Conservation (phyloP, 2,329 filamentous ascomycete species). For the Aspergillus hiratsukae region DNA sequence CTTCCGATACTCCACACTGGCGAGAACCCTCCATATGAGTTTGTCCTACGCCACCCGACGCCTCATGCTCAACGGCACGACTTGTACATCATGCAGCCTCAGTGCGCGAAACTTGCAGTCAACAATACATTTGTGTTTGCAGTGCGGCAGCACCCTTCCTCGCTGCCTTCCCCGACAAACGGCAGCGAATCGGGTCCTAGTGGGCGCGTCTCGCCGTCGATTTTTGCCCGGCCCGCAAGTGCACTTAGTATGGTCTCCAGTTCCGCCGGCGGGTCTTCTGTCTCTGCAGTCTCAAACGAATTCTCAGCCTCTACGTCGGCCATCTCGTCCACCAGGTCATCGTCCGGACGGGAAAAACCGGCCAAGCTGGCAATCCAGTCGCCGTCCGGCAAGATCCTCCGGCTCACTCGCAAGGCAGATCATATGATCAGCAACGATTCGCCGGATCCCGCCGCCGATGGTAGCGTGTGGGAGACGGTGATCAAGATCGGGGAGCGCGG, state of each 20-base stretch:
- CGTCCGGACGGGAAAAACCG: slow-evolving; percentile 60
- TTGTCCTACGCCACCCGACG: slow-evolving; percentile 87
- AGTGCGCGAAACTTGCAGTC: slow-evolving; percentile 79
- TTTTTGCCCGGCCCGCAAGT: slow-evolving; percentile 52
- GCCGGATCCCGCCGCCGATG: slow-evolving; percentile 42
- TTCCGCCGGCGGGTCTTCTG: slow-evolving; percentile 49
- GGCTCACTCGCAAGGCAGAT: slow-evolving; percentile 51
- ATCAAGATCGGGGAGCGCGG: slow-evolving; percentile 64
- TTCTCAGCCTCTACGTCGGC: slow-evolving; percentile 47
- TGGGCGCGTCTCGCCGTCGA: slow-evolving; percentile 48
- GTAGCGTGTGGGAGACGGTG: slow-evolving; percentile 61
- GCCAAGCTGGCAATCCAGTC: slow-evolving; percentile 95
- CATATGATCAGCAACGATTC: slow-evolving; percentile 39
- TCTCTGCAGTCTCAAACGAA: slow-evolving; percentile 41
- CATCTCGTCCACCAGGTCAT: slow-evolving; percentile 46
- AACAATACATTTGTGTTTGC: slow-evolving; percentile 99
- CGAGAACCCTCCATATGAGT: slow-evolving; percentile 91
- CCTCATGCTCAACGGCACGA: slow-evolving; percentile 97
- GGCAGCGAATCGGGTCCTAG: slow-evolving; percentile 29
- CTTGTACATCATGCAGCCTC: slow-evolving; percentile 92
- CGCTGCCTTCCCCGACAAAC: slow-evolving; percentile 41
- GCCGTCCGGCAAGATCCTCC: slow-evolving; percentile 87
- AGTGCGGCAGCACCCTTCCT: slow-evolving; percentile 84
- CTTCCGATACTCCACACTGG: slow-evolving; percentile 88
- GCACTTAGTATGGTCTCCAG: slow-evolving; percentile 59